phyloP scores from a whole-genome alignment of 2,329 filamentous ascomycete genomes.

The Penicillium brasilianum region DNA sequence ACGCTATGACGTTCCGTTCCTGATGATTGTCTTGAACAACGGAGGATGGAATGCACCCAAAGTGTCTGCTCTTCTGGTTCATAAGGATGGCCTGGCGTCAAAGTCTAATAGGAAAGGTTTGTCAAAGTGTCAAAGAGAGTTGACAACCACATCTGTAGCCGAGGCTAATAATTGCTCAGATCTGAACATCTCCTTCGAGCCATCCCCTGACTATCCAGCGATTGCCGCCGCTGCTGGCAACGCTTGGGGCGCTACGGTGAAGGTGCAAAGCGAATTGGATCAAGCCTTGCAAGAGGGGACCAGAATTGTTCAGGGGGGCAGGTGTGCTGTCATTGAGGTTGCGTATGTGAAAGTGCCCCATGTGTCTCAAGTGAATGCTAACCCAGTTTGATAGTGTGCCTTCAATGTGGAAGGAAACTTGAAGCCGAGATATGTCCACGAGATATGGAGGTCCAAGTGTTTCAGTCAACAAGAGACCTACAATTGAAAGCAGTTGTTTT shows the following conservation, averaged over 20 bases:
- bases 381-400: constrained; percentile 22
- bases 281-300: constrained; percentile 60
- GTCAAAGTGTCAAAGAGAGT: neutral
- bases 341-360: constrained; percentile 15
- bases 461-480: neutral
- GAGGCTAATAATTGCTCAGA: constrained; percentile 49
- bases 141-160: neutral
- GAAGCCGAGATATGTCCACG: neutral
- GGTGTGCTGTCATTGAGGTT: constrained; percentile 63
- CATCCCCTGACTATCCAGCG: constrained; percentile 67
- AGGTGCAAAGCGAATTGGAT: constrained; percentile 58
- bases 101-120: constrained; percentile 54
- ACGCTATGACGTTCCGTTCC: constrained; percentile 66
- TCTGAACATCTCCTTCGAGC: constrained; percentile 66
- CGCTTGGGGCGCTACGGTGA: constrained; percentile 58
- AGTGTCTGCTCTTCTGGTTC: constrained; percentile 63
- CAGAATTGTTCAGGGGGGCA: constrained; percentile 58
- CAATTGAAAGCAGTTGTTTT: too few species aligned
- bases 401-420: constrained; percentile 27
- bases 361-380: neutral
- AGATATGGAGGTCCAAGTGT: neutral
- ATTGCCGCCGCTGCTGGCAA: constrained; percentile 67
- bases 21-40: constrained; percentile 70
- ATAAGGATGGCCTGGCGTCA: constrained; percentile 63
- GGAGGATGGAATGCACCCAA: constrained; percentile 65